These are phyloP conservation scores for Candida ovalis DNA, from an alignment of 805 yeast species.

Conservation along the genomic window DNA sequence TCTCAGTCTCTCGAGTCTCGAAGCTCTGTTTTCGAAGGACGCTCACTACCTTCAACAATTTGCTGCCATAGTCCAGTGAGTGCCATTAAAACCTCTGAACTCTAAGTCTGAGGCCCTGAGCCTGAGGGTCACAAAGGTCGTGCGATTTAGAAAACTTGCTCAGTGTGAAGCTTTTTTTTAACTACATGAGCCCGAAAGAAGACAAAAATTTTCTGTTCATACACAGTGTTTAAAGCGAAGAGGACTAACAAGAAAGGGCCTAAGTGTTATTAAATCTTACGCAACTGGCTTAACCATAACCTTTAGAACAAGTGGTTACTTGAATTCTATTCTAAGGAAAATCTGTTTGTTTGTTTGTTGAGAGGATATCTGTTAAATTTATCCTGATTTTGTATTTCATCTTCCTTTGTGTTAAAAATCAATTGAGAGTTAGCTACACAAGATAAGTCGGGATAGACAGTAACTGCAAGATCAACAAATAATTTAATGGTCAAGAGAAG, in stretches of 20 bases:
- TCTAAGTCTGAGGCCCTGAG: neutral
- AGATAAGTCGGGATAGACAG: neutral
- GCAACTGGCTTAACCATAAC: neutral
- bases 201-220: neutral
- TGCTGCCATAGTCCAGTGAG: too few relatives aligned
- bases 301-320: neutral
- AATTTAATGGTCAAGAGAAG: constrained; percentile 3
- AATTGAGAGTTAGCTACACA: too few relatives aligned
- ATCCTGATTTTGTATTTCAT: neutral
- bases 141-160: neutral
- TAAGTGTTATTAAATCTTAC: neutral
- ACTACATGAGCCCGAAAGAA: neutral
- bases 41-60: too few relatives aligned
- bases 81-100: too few relatives aligned
- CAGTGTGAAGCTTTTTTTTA: neutral
- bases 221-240: neutral
- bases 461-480: neutral
- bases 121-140: neutral
- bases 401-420: too few relatives aligned
- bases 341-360: neutral
- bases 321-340: neutral
- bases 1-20: too few relatives aligned
- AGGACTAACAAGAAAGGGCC: neutral
- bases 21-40: too few relatives aligned
- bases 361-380: neutral